phyloP scores from a whole-genome alignment of 352 stramenopile species.

The Globisporangium middletonii region DNA sequence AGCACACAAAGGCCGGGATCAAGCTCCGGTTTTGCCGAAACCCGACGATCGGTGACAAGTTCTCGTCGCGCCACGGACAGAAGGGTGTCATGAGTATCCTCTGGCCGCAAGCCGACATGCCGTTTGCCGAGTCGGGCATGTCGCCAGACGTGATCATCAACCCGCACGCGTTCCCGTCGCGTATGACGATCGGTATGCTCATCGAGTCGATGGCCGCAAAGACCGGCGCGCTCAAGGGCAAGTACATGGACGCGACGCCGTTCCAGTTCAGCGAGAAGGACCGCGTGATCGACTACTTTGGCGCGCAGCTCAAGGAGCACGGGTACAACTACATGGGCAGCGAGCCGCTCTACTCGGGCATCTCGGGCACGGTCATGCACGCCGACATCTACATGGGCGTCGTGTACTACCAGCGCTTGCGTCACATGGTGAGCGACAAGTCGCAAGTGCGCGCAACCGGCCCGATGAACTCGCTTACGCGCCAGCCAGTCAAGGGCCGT shows the following conservation, averaged over 20 bases:
- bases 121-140: slow-evolving; percentile 98
- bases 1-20: slow-evolving; percentile 89
- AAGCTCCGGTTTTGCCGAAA: slow-evolving; percentile 98
- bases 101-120: slow-evolving; percentile 99
- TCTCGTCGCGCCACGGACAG: slow-evolving; percentile 98
- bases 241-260: slow-evolving; percentile 97
- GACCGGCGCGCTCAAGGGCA: slow-evolving; percentile 96
- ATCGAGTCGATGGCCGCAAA: slow-evolving; percentile 99
- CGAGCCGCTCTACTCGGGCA: slow-evolving; percentile 98
- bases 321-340: slow-evolving; percentile 99
- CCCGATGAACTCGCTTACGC: slow-evolving; percentile 98
- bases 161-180: slow-evolving; percentile 96
- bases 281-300: slow-evolving; percentile 99
- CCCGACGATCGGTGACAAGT: slow-evolving; percentile 99
- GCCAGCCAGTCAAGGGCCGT: slow-evolving; percentile 98
- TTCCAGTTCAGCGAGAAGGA: slow-evolving; percentile 99
- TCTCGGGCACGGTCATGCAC: slow-evolving; percentile 98
- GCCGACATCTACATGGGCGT: slow-evolving; percentile 99
- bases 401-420: slow-evolving; percentile 99
- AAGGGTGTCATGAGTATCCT: slow-evolving; percentile 99
- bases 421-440: slow-evolving; percentile 99
- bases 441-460: slow-evolving; percentile 98
- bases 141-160: slow-evolving; percentile 99
- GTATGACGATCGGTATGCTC: slow-evolving; percentile 96
- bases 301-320: slow-evolving; percentile 95